Evolutionary conservation across 768 basidiomycete species (phyloP).

Genomic region (Imleria badia): DNA sequence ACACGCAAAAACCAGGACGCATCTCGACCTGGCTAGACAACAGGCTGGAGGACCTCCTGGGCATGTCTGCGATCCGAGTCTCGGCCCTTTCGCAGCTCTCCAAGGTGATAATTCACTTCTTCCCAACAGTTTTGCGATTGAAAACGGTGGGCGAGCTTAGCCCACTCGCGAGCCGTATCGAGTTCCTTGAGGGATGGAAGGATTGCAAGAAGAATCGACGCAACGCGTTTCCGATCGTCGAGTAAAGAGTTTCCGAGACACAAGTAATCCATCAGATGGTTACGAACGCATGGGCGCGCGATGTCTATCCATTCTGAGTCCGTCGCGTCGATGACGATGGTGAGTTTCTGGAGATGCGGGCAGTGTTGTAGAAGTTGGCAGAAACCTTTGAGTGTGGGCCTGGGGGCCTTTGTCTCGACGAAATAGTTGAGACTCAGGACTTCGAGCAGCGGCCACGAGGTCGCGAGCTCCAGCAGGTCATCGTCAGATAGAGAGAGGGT

Average conservation of each 20-base stretch:
- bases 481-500: too few relatives aligned
- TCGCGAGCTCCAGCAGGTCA: background rate
- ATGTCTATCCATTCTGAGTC: background rate
- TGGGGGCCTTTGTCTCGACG: too few relatives aligned
- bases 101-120: background rate
- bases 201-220: background rate
- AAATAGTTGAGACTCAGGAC: too few relatives aligned
- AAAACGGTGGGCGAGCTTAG: too few relatives aligned
- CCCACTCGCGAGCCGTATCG: background rate
- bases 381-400: background rate
- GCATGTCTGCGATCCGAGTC: too few relatives aligned
- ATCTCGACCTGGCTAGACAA: too few relatives aligned
- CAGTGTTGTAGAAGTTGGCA: background rate
- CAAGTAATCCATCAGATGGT: background rate
- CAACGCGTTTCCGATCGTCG: background rate
- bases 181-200: background rate
- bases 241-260: background rate
- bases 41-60: too few relatives aligned
- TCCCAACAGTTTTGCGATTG: background rate
- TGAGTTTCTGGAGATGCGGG: background rate
- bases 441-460: background rate
- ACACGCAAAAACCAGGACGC: too few relatives aligned
- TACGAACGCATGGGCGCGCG: background rate
- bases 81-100: too few relatives aligned
- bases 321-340: background rate